Evolutionary conservation across 2,329 filamentous ascomycete genomes (phyloP).

Genomic region (Ceratocystis papillata): DNA sequence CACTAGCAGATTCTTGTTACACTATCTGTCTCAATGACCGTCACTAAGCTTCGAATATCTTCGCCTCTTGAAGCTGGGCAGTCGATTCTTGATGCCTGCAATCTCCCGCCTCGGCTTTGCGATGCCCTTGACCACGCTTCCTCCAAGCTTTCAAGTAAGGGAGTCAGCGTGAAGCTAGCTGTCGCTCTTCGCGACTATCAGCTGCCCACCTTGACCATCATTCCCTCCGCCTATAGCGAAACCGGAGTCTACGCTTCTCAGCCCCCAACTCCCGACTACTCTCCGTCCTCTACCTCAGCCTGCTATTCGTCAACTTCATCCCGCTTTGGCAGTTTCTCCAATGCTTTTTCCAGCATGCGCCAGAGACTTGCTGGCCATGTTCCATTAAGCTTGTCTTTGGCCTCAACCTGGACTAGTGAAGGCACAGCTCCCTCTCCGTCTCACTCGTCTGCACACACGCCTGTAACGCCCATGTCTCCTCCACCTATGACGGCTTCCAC

Average conservation of each 20-base stretch:
- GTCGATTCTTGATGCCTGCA: slow-evolving; percentile 47
- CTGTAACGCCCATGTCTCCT: slow-evolving; percentile 34
- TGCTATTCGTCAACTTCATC: slow-evolving; percentile 26
- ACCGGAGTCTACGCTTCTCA: slow-evolving; percentile 20
- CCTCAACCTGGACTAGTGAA: slow-evolving; percentile 11
- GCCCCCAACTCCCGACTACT: slow-evolving; percentile 30
- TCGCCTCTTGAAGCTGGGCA: slow-evolving; percentile 52
- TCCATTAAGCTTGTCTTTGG: slow-evolving; percentile 5
- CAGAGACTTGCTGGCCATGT: slow-evolving; percentile 27
- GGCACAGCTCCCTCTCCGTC: slow-evolving; percentile 25
- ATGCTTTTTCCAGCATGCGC: slow-evolving; percentile 31
- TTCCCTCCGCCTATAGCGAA: slow-evolving; percentile 15
- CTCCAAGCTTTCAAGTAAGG: slow-evolving; percentile 44
- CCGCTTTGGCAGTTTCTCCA: slow-evolving; percentile 30
- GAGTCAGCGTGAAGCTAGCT: slow-evolving; percentile 47
- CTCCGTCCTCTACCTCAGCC: slow-evolving; percentile 26
- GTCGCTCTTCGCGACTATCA: slow-evolving; percentile 48
- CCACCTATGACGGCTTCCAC: slow-evolving; percentile 42
- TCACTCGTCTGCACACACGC: slow-evolving; percentile 29
- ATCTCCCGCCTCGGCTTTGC: slow-evolving; percentile 45
- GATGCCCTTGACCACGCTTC: slow-evolving; percentile 50
- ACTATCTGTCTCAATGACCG: slow-evolving; percentile 32
- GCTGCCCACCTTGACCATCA: slow-evolving; percentile 31
- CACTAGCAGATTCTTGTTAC: slow-evolving; percentile 15
- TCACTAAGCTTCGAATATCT: slow-evolving; percentile 47